phyloP scores from a whole-genome alignment of 2,329 filamentous ascomycete genomes.

The Volutella citrinella region DNA sequence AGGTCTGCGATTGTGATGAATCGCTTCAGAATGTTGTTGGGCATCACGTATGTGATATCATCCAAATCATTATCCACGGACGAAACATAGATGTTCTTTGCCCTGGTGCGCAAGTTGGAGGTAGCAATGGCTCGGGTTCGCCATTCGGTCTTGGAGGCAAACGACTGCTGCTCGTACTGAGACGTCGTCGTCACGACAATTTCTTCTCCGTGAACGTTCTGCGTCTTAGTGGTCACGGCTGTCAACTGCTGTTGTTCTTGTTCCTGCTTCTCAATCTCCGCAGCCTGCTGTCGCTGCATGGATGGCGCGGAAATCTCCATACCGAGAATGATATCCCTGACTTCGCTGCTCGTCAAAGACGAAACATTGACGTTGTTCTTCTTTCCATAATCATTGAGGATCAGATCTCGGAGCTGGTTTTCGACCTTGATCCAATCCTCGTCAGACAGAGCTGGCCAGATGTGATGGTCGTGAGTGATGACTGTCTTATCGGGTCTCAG shows the following conservation, averaged over 20 bases:
- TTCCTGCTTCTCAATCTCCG: conserved; percentile 98
- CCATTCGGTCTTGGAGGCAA: conserved; percentile 99
- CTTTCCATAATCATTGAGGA: conserved; percentile 97
- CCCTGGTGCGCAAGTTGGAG: conserved; percentile 85
- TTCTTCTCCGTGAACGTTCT: conserved; percentile 94
- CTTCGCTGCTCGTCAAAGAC: conserved; percentile 93
- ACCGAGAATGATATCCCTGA: conserved; percentile 95
- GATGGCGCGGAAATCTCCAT: conserved; percentile 99
- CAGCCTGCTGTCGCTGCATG: conserved; percentile 96
- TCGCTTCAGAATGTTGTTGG: conserved; percentile 96
- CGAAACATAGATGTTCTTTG: conserved; percentile 99
- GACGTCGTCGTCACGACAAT: conserved; percentile 98
- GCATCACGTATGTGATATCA: conserved; percentile 95
- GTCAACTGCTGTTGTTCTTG: conserved; percentile 96
- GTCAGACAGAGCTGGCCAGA: conserved; percentile 91
- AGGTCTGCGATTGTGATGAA: conserved; percentile 98
- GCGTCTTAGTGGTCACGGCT: conserved; percentile 95
- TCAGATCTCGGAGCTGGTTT: conserved; percentile 89
- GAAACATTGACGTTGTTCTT: conserved; percentile 99
- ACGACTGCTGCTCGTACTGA: conserved; percentile 95
- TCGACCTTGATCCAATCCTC: conserved; percentile 99
- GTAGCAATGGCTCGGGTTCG: conserved; percentile 94
- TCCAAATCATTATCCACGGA: conserved; percentile 90
- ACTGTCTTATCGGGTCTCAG: conserved; percentile 95
- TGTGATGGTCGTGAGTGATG: conserved; percentile 97